Conservation (phyloP, 2,329 filamentous ascomycete genomes). For the Microcyclospora tardicrescens region DNA sequence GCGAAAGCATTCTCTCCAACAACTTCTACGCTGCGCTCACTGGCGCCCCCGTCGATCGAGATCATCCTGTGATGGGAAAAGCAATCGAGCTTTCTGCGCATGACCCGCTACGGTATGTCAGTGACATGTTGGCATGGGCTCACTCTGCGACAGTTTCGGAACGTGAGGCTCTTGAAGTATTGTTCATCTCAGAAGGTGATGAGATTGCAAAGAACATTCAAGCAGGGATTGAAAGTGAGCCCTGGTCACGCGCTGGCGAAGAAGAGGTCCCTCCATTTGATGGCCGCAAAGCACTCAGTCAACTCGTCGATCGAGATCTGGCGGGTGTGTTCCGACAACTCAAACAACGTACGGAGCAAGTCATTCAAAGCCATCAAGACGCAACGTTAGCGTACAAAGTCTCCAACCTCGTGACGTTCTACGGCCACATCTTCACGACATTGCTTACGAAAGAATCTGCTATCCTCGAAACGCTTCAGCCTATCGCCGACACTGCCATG, state of each 20-base stretch:
- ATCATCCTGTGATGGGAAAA: slow-evolving; percentile 45
- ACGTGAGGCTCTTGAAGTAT: slow-evolving; percentile 74
- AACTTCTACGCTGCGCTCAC: slow-evolving; percentile 82
- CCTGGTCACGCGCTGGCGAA: slow-evolving; percentile 54
- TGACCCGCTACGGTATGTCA: slow-evolving; percentile 79
- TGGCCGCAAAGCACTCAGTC: slow-evolving; percentile 65
- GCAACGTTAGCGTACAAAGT: slow-evolving; percentile 80
- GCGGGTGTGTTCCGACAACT: slow-evolving; percentile 69
- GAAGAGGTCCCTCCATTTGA: slow-evolving; percentile 54
- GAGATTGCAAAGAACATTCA: slow-evolving; percentile 75
- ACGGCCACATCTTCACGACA: slow-evolving; percentile 70
- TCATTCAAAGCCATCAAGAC: slow-evolving; percentile 85
- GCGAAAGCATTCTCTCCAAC: slow-evolving; percentile 76
- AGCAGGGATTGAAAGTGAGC: slow-evolving; percentile 66
- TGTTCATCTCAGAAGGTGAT: slow-evolving; percentile 84
- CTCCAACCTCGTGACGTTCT: slow-evolving; percentile 79
- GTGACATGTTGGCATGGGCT: slow-evolving; percentile 95
- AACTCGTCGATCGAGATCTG: slow-evolving; percentile 77
- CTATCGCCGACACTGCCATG: slow-evolving; percentile 62
- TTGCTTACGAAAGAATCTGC: slow-evolving; percentile 58
- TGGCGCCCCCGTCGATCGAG: slow-evolving; percentile 49
- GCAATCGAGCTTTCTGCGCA: slow-evolving; percentile 91
- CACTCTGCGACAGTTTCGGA: slow-evolving; percentile 92
- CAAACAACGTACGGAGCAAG: slow-evolving; percentile 80
- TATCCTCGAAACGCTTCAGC: slow-evolving; percentile 54